Conservation (phyloP, 2,329 filamentous ascomycete species). For the Aspergillus viridinutans region DNA sequence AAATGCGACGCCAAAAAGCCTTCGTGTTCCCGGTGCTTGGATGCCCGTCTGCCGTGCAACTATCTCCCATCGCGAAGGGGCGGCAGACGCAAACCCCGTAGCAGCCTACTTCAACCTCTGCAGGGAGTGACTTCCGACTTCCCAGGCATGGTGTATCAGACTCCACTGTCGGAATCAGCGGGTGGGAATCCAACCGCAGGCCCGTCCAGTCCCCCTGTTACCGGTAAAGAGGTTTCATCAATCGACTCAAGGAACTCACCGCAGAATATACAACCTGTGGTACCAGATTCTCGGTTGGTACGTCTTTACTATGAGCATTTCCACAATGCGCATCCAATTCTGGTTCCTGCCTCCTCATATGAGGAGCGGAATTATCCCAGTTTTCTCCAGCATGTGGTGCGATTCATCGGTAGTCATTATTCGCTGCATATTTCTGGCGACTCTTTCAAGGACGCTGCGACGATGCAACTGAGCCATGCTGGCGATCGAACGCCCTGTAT, state of each 20-base stretch:
- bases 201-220: slow-evolving; percentile 13
- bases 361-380: slow-evolving; percentile 39
- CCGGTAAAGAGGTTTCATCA: slow-evolving; percentile 15
- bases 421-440: slow-evolving; percentile 27
- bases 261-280: slow-evolving; percentile 12
- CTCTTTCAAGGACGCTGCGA: slow-evolving; percentile 22
- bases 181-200: slow-evolving; percentile 3
- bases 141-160: not conserved
- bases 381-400: slow-evolving; percentile 48
- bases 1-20: slow-evolving; percentile 68
- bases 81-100: slow-evolving; percentile 39
- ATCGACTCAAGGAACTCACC: slow-evolving; percentile 10
- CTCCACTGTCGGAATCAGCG: not conserved
- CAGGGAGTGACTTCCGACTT: slow-evolving; percentile 3
- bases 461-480: slow-evolving; percentile 5
- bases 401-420: slow-evolving; percentile 52
- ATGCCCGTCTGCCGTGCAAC: slow-evolving; percentile 56
- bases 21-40: slow-evolving; percentile 59
- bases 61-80: slow-evolving; percentile 69
- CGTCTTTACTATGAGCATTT: slow-evolving; percentile 52
- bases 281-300: slow-evolving; percentile 33
- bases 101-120: slow-evolving; percentile 7
- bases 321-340: slow-evolving; percentile 51
- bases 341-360: slow-evolving; percentile 44
- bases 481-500: slow-evolving; percentile 27